Percentiles rank a stretch among this genome's conserved stretches.
These are phyloP conservation scores for Mucor sp. DNA, from an alignment of 371 early-diverging fungal genomes.

Conservation along the genomic window DNA sequence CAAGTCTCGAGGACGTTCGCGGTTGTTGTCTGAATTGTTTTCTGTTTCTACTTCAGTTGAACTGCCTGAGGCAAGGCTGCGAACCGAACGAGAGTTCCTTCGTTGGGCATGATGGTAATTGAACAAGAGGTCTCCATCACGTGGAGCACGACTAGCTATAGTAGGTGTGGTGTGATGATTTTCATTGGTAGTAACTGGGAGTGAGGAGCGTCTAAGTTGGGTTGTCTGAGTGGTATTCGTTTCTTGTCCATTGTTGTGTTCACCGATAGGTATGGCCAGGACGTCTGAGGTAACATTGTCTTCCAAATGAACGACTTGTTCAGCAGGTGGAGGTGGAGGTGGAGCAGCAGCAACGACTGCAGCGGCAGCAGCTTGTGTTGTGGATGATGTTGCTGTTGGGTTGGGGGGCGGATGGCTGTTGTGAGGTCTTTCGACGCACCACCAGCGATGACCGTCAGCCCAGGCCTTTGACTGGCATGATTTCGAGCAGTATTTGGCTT, in stretches of 20 bases:
- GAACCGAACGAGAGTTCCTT: conserved; percentile 26
- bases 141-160: conserved; percentile 3
- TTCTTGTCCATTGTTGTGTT: conserved; percentile 9
- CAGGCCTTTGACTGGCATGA: conserved; percentile 76
- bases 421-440: conserved; percentile 72
- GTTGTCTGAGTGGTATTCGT: background rate
- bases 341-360: conserved; percentile 31
- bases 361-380: conserved; percentile 36
- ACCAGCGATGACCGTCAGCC: conserved; percentile 79
- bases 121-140: conserved; percentile 25
- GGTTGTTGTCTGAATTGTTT: conserved; percentile 15
- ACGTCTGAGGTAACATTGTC: conserved; percentile 27
- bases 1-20: conserved; percentile 24
- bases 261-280: conserved; percentile 30
- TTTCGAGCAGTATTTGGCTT: conserved; percentile 81
- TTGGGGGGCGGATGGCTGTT: conserved; percentile 29
- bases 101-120: conserved; percentile 26
- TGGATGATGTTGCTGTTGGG: conserved; percentile 33
- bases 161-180: conserved; percentile 2
- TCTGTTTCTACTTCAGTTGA: conserved; percentile 40
- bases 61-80: conserved; percentile 32
- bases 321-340: conserved; percentile 32
- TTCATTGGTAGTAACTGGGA: conserved; percentile 16
- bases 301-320: conserved; percentile 38
- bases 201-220: conserved; percentile 20